Percentiles rank a stretch among this genome's conserved stretches.
Conservation (phyloP, 2,329 filamentous ascomycete genomes). For the Claviceps sp. region DNA sequence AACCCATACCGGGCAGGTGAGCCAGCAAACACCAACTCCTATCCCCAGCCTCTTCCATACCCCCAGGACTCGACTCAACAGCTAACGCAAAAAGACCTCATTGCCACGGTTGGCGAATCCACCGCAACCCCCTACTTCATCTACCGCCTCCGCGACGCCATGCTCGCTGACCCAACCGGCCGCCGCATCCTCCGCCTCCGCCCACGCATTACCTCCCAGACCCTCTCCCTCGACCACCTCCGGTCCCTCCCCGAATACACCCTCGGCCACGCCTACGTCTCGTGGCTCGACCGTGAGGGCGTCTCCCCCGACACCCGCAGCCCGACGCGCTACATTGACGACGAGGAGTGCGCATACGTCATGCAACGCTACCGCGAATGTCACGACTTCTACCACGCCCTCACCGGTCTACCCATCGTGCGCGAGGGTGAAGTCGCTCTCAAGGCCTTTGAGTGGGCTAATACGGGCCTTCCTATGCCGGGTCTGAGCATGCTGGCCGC, state of each 20-base stretch:
- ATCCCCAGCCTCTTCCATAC: background rate
- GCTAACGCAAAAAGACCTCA: conserved; percentile 51
- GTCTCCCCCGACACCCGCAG: conserved; percentile 84
- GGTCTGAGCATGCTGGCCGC: conserved; percentile 75
- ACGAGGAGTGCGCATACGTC: conserved; percentile 92
- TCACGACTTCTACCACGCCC: conserved; percentile 94
- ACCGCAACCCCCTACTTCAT: conserved; percentile 95
- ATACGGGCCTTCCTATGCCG: conserved; percentile 90
- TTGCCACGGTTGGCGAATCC: conserved; percentile 85
- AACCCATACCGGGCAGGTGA: conserved; percentile 70
- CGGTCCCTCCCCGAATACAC: conserved; percentile 58
- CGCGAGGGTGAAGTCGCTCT: conserved; percentile 96
- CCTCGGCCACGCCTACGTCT: conserved; percentile 70
- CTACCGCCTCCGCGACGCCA: conserved; percentile 76
- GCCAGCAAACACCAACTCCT: background rate
- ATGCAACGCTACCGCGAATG: conserved; percentile 97
- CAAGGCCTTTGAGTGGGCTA: conserved; percentile 95
- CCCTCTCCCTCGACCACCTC: conserved; percentile 52
- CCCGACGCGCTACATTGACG: conserved; percentile 77
- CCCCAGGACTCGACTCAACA: too few relatives aligned
- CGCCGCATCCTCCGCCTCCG: conserved; percentile 83
- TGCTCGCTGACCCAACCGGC: conserved; percentile 74
- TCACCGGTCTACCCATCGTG: conserved; percentile 80
- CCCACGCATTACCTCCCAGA: conserved; percentile 73
- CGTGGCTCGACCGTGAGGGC: conserved; percentile 87